Base-by-base conservation (phyloP, 2,329 filamentous ascomycete genomes). In the Colletotrichum aenigma region DNA sequence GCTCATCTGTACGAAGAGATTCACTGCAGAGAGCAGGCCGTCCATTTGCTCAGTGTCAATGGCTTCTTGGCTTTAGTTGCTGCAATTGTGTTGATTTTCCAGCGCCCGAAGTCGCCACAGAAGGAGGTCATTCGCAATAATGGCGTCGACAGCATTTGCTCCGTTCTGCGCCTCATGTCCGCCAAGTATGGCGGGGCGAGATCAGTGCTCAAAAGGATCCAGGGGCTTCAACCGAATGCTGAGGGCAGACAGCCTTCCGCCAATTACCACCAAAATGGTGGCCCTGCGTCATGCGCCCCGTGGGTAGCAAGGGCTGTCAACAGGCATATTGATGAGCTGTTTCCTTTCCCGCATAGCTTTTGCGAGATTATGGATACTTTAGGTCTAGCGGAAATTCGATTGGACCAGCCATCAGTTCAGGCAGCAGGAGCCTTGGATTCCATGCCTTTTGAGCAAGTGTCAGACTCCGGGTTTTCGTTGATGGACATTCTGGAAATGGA, bases 371-470 rank as follows among this genome's bases (percentile, higher is more conserved):
- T 43, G 38, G 38, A n/a, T 3, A 4, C n/a, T 43, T 4, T 43
- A 3, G 38, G 3, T n/a, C 3, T 43, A 3, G 18, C 38, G 18
- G 38, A n/a, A 43, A n/a, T n/a, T n/a, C 1, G 9, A 10, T n/a
- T 0, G 38, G 38, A 43, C 18, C 8, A 43, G 1, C 38, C 10
- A 2, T 12, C 38, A 6, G 3, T n/a, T n/a, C 5, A 43, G 0
- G 38, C 18, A n/a, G 38, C 2, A 43, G 38, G 38, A 2, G 38
- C 5, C 1, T 3, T 9, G 38, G 38, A 43, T 3, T 43, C 38
- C 18, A n/a, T 43, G 38, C 18, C 9, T 4, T 43, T 43, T 43
- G 38, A 43, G 38, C 38, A n/a, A 43, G 18, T 43, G 18, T 7
- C 5, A 3, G 38, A 43, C 38, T n/a, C 3, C 38, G 38, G 38